phyloP scores from a whole-genome alignment of 2,329 filamentous ascomycete species.

The Talaromyces sp. region DNA sequence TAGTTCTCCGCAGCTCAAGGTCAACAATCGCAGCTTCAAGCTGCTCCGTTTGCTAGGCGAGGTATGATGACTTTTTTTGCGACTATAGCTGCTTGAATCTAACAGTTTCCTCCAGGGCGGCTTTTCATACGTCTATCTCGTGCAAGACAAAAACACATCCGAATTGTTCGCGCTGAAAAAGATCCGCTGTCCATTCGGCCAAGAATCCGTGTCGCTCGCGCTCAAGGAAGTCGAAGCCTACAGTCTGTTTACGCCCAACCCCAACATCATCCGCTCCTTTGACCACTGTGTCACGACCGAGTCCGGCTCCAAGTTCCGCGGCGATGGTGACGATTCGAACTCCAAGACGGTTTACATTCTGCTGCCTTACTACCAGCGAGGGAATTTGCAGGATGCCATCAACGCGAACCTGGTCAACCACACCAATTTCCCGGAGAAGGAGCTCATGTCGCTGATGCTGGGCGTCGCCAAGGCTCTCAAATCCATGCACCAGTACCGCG shows the following conservation, averaged over 20 bases:
- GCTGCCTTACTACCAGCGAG: slow-evolving; percentile 88
- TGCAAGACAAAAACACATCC: slow-evolving; percentile 80
- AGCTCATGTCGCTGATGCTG: slow-evolving; percentile 83
- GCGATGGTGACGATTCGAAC: slow-evolving; percentile 55
- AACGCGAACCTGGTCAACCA: slow-evolving; percentile 98
- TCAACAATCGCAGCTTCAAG: slow-evolving; percentile 94
- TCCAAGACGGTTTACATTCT: slow-evolving; percentile 96
- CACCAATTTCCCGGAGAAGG: slow-evolving; percentile 78
- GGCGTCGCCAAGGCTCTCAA: slow-evolving; percentile 85
- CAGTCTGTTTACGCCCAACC: slow-evolving; percentile 75
- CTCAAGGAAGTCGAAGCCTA: slow-evolving; percentile 98
- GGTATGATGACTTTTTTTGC: slow-evolving; percentile 47
- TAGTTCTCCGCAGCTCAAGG: slow-evolving; percentile 86
- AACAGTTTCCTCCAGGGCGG: slow-evolving; percentile 60
- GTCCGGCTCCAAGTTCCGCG: slow-evolving; percentile 50
- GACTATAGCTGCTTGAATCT: neutral
- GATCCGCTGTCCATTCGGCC: slow-evolving; percentile 95
- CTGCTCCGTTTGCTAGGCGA: slow-evolving; percentile 90
- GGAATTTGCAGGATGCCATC: slow-evolving; percentile 96
- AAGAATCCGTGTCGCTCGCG: slow-evolving; percentile 90
- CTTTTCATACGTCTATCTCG: slow-evolving; percentile 98
- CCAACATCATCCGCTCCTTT: slow-evolving; percentile 80
- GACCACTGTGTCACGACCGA: slow-evolving; percentile 80
- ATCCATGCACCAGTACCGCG: slow-evolving; percentile 85
- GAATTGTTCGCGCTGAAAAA: slow-evolving; percentile 95